These are phyloP conservation scores for Cyclotella sp. DNA, from an alignment of 108 stramenopile species.

Conservation along the genomic window DNA sequence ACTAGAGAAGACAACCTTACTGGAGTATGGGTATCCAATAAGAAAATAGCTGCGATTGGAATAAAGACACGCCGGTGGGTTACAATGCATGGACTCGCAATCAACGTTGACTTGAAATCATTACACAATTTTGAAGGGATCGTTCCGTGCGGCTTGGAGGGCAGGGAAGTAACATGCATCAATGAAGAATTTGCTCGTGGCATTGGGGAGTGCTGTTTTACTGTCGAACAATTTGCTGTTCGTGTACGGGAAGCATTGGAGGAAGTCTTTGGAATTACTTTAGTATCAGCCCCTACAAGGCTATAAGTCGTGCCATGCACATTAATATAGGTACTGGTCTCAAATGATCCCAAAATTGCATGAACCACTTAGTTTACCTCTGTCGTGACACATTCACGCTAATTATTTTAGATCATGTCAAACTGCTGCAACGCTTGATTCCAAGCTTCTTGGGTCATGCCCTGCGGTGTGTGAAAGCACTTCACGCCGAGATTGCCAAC, in stretches of 20 bases:
- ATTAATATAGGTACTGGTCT: too few species aligned
- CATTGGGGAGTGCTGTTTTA: slow-evolving; percentile 36
- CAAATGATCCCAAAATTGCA: too few species aligned
- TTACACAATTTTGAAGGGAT: slow-evolving; percentile 78
- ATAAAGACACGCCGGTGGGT: slow-evolving; percentile 92
- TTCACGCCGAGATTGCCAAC: slow-evolving; percentile 76
- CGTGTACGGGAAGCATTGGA: slow-evolving; percentile 67
- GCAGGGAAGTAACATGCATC: slow-evolving; percentile 75
- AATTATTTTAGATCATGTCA: too few species aligned
- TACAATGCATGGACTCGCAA: slow-evolving; percentile 97
- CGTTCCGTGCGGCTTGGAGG: slow-evolving; percentile 86
- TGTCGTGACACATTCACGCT: not conserved
- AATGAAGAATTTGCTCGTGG: slow-evolving; percentile 55
- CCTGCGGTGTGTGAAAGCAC: slow-evolving; percentile 77
- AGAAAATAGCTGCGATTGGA: slow-evolving; percentile 94
- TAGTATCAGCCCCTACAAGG: slow-evolving; percentile 14
- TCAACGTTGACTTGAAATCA: slow-evolving; percentile 83
- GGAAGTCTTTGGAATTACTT: slow-evolving; percentile 49
- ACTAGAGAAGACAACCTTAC: slow-evolving; percentile 74
- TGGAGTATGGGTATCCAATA: slow-evolving; percentile 91
- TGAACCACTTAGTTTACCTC: not conserved
- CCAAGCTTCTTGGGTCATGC: slow-evolving; percentile 71
- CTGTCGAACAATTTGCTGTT: slow-evolving; percentile 61
- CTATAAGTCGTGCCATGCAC: not conserved
- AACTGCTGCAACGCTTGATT: slow-evolving; percentile 60